A percentile compares a stretch with the other conserved stretches of the same genome.
Conservation (phyloP, 768 basidiomycete genomes). For the Russula compacta region DNA sequence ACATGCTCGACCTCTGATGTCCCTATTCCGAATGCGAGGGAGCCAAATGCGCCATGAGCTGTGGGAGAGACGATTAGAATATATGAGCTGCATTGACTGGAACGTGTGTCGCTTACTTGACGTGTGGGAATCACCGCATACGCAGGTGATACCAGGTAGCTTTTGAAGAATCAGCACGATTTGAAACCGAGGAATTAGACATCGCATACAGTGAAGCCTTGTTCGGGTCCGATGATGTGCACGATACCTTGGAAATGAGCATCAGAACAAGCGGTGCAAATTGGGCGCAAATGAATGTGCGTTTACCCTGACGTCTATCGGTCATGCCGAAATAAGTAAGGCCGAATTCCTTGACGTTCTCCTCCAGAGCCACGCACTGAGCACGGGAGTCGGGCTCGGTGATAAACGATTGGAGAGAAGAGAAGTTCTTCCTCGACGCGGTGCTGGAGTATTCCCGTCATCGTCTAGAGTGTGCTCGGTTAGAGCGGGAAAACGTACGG, state of each 20-base stretch:
- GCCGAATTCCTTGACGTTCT: conserved; percentile 58
- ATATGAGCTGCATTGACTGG: not conserved
- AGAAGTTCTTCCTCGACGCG: conserved; percentile 42
- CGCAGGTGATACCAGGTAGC: conserved; percentile 40
- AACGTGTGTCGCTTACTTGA: conserved; percentile 34
- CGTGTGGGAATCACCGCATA: conserved; percentile 61
- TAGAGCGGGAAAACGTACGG: conserved; percentile 27
- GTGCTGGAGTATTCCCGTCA: conserved; percentile 29
- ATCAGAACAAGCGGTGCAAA: not conserved
- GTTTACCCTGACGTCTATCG: conserved; percentile 50
- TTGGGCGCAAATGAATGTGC: not conserved
- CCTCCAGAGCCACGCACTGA: conserved; percentile 50
- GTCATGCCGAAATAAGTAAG: conserved; percentile 60
- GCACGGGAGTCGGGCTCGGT: conserved; percentile 48
- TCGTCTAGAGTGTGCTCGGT: not conserved
- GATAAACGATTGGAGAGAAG: conserved; percentile 41
- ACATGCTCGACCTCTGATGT: conserved; percentile 65
- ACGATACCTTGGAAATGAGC: conserved; percentile 33
- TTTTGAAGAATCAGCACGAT: conserved; percentile 10
- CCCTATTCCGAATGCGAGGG: conserved; percentile 59
- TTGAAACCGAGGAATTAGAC: not conserved
- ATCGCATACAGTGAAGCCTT: conserved; percentile 46
- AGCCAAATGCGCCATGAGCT: conserved; percentile 61
- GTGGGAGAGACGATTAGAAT: not conserved
- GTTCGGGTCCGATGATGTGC: conserved; percentile 58